A percentile compares a stretch with the other conserved stretches of the same genome.
phyloP scores from a whole-genome alignment of 257 asterid species.

The Ligustrum vulgare region DNA sequence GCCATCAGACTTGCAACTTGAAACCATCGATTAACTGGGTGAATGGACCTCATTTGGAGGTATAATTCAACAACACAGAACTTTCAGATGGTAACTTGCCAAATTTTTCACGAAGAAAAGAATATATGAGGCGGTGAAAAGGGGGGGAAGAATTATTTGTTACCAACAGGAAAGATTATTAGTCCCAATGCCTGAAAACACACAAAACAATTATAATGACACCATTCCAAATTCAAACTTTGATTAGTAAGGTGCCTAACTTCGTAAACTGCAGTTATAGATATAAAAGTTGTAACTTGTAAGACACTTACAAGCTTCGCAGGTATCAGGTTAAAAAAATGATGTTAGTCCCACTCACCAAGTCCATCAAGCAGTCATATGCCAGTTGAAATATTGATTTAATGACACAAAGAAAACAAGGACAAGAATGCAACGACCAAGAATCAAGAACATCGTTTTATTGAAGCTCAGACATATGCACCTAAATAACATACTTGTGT shows the following conservation, averaged over 20 bases:
- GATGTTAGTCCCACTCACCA: background rate
- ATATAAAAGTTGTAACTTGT: background rate
- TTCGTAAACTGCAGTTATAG: background rate
- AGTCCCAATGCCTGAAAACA: too few species aligned
- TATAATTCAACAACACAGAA: background rate
- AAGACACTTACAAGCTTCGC: background rate
- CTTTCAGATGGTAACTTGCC: background rate
- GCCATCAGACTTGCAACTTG: background rate
- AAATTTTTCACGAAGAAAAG: background rate
- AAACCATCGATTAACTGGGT: background rate
- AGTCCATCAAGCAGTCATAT: background rate
- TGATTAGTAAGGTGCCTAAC: background rate
- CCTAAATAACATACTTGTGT: slow-evolving; percentile 67
- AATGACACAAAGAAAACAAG: background rate
- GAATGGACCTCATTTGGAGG: background rate
- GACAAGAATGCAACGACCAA: background rate
- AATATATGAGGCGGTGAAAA: too few species aligned
- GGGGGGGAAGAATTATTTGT: background rate
- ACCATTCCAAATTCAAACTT: background rate
- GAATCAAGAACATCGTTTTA: background rate
- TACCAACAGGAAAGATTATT: background rate
- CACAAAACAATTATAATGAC: background rate
- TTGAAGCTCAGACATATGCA: background rate
- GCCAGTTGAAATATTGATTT: background rate
- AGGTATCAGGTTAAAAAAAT: background rate